phyloP scores from a whole-genome alignment of 208 protist species.

The Leishmania tarentolae region DNA sequence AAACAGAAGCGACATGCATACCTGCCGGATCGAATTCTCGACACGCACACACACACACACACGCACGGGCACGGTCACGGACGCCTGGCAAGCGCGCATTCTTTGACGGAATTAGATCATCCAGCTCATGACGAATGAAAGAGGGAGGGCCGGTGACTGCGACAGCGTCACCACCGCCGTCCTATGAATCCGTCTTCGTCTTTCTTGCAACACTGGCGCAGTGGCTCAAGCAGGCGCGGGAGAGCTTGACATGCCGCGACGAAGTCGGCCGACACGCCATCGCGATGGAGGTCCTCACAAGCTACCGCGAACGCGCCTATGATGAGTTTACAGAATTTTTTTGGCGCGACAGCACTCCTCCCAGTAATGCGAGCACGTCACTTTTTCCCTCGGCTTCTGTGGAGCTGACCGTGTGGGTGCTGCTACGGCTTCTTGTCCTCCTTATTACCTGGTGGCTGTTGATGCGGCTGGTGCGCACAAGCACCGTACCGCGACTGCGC shows the following conservation, averaged over 20 bases:
- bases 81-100: neutral
- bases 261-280: constrained; percentile 1
- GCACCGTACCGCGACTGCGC: constrained; percentile 6
- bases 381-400: constrained; percentile 4
- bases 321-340: neutral
- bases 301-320: constrained; percentile 5
- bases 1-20: neutral
- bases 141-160: neutral
- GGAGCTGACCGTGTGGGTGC: constrained; percentile 1
- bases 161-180: neutral
- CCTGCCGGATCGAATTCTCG: neutral
- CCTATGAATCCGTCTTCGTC: constrained; percentile 4
- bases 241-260: constrained; percentile 4
- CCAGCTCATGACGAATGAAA: neutral
- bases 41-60: neutral
- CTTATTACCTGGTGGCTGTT: constrained; percentile 5
- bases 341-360: neutral
- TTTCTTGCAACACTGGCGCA: constrained; percentile 2
- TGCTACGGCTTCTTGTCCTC: constrained; percentile 5
- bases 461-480: constrained; percentile 4
- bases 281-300: constrained; percentile 1
- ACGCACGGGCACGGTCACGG: neutral
- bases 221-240: constrained; percentile 7
- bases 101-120: neutral
- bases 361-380: neutral